Conservation (phyloP, 768 basidiomycete genomes). For the Termitomyces eurrhizus region DNA sequence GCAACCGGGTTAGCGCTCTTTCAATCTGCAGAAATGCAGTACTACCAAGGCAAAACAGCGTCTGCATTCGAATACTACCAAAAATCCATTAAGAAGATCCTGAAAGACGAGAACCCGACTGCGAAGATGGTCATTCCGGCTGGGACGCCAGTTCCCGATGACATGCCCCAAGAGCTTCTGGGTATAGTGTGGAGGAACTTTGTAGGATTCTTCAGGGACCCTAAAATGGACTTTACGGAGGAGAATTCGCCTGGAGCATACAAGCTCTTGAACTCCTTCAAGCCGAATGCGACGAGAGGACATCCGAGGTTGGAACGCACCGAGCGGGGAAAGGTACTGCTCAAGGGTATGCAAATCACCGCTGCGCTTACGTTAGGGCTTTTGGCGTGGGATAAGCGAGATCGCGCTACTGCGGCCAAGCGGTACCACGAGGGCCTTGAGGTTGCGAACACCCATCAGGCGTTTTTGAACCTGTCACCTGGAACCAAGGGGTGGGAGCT, state of each 20-base stretch:
- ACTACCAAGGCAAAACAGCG: neutral
- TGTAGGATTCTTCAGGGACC: slow-evolving; percentile 24
- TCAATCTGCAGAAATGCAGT: neutral
- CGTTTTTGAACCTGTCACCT: slow-evolving; percentile 14
- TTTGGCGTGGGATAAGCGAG: slow-evolving; percentile 27
- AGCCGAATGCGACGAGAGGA: slow-evolving; percentile 14
- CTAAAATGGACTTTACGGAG: slow-evolving; percentile 17
- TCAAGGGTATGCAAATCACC: slow-evolving; percentile 29
- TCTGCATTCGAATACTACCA: slow-evolving; percentile 25
- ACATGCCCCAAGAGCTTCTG: slow-evolving; percentile 22
- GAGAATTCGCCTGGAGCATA: slow-evolving; percentile 25
- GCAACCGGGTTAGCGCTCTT: neutral
- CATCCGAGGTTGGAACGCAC: slow-evolving; percentile 21
- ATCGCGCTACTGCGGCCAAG: slow-evolving; percentile 29
- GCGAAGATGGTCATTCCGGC: slow-evolving; percentile 12
- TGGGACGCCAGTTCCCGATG: slow-evolving; percentile 6
- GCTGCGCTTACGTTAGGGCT: slow-evolving; percentile 26
- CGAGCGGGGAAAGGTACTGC: slow-evolving; percentile 19
- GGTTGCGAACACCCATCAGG: slow-evolving; percentile 22
- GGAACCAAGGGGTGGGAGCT: slow-evolving; percentile 20
- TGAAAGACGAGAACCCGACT: slow-evolving; percentile 23
- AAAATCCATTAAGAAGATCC: slow-evolving; percentile 23
- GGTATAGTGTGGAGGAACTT: slow-evolving; percentile 25
- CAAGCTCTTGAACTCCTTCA: slow-evolving; percentile 25
- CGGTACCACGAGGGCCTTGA: slow-evolving; percentile 28